Percentiles rank a stretch among this genome's conserved stretches.
These are phyloP conservation scores for Halophytophthora batemanensis DNA, from an alignment of 352 stramenopile species.

Conservation along the genomic window DNA sequence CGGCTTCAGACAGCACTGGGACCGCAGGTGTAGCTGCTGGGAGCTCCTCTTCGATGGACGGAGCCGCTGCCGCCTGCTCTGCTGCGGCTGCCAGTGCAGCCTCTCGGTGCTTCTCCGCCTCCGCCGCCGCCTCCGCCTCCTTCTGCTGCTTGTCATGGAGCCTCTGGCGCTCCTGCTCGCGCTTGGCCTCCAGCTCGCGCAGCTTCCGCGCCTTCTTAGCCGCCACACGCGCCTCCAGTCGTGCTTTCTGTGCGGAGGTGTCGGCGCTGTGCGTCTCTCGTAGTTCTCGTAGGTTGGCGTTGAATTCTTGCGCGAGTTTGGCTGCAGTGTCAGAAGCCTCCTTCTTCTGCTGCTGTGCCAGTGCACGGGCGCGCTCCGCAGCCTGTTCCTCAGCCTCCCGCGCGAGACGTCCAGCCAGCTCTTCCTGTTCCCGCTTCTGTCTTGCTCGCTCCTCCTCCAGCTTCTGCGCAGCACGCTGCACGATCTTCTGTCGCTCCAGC, in stretches of 20 bases:
- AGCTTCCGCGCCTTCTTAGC: conserved; percentile 79
- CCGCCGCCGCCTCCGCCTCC: conserved; percentile 31
- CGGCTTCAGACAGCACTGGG: conserved; percentile 9
- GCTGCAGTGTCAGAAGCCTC: conserved; percentile 47
- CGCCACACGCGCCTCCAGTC: conserved; percentile 66
- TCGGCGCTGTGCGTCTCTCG: conserved; percentile 56
- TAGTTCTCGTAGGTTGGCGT: conserved; percentile 59
- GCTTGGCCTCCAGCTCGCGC: conserved; percentile 68
- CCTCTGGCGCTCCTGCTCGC: conserved; percentile 46
- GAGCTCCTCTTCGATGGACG: conserved; percentile 2
- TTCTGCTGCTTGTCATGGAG: conserved; percentile 43
- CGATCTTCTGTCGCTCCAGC: conserved; percentile 26
- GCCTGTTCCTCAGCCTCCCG: conserved; percentile 46
- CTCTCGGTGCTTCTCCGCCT: conserved; percentile 30
- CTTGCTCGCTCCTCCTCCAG: conserved; percentile 55
- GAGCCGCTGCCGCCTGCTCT: conserved; percentile 2
- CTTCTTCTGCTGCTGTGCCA: conserved; percentile 29
- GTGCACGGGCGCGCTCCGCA: conserved; percentile 15
- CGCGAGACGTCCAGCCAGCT: conserved; percentile 34
- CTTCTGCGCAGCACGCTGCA: conserved; percentile 24
- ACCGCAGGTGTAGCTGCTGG: neutral
- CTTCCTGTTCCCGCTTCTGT: conserved; percentile 44
- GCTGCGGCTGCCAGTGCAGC: conserved; percentile 22
- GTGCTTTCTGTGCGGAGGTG: conserved; percentile 55
- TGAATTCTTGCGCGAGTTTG: conserved; percentile 60